Percentiles rank a stretch among this genome's conserved stretches.
phyloP scores from a whole-genome alignment of 306 rosid genomes.

The Quercus bicolor region DNA sequence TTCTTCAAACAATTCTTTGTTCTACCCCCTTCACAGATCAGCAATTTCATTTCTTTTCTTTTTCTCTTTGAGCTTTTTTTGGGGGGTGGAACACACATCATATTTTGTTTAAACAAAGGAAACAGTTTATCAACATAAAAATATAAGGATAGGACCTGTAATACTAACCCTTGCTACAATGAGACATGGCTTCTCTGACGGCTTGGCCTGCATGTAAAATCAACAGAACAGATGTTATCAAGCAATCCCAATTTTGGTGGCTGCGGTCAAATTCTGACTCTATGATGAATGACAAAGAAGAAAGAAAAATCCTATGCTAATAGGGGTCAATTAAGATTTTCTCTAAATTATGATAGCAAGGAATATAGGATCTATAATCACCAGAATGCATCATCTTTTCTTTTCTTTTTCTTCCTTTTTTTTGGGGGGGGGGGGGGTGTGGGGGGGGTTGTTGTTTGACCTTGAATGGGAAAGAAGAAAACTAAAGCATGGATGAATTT shows the following conservation, averaged over 20 bases:
- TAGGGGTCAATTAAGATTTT: no score
- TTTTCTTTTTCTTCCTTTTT: no score
- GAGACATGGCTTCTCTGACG: slow-evolving; percentile 60
- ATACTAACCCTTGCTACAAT: slow-evolving; percentile 65
- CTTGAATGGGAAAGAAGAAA: background rate
- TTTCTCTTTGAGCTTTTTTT: background rate
- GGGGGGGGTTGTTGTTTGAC: background rate
- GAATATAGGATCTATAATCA: background rate
- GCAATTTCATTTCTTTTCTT: background rate
- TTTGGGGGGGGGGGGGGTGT: background rate
- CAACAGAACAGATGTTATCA: slow-evolving; percentile 18
- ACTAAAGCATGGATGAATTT: background rate
- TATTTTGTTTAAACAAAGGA: background rate
- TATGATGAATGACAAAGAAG: background rate
- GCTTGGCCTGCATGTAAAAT: slow-evolving; percentile 47
- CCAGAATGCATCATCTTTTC: background rate
- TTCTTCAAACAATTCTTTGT: background rate
- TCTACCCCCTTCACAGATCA: background rate
- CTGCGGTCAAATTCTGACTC: background rate
- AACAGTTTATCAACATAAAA: background rate
- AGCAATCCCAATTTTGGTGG: slow-evolving; percentile 12
- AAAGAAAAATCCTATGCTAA: background rate
- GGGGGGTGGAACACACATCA: background rate
- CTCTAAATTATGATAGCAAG: background rate
- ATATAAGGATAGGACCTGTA: slow-evolving; percentile 1